These are phyloP conservation scores for Syzygium syzygioides DNA, from an alignment of 441 rosid genomes.

Conservation along the genomic window DNA sequence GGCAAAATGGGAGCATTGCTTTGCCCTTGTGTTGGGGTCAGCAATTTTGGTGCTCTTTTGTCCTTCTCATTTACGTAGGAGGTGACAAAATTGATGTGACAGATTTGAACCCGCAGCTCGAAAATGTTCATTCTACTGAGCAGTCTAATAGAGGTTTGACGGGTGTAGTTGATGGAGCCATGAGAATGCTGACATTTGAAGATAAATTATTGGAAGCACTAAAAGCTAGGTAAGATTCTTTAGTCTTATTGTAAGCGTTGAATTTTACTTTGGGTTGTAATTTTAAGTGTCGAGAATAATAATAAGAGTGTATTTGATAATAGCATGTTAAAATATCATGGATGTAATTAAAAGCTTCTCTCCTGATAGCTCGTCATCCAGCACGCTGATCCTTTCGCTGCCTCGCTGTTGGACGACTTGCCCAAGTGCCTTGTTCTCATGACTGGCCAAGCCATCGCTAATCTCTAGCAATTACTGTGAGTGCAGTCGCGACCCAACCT, in stretches of 20 bases:
- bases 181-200: background rate
- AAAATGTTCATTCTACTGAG: background rate
- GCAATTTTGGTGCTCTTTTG: background rate
- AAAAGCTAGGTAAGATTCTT: too few relatives aligned
- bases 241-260: too few relatives aligned
- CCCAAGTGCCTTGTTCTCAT: too few relatives aligned
- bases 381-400: too few relatives aligned
- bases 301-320: background rate
- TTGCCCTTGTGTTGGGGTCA: background rate
- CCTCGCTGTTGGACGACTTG: too few relatives aligned
- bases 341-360: too few relatives aligned
- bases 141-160: background rate
- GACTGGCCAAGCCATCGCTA: too few relatives aligned
- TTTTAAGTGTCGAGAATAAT: background rate
- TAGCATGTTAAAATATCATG: background rate
- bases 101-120: background rate
- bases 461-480: too few relatives aligned
- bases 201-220: background rate
- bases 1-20: too few relatives aligned
- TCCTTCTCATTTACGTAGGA: background rate
- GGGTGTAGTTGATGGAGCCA: background rate
- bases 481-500: too few relatives aligned
- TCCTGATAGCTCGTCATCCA: too few relatives aligned
- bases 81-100: background rate
- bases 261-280: background rate